Conservation (phyloP, 768 basidiomycete genomes). For the Leccinum obscurum region DNA sequence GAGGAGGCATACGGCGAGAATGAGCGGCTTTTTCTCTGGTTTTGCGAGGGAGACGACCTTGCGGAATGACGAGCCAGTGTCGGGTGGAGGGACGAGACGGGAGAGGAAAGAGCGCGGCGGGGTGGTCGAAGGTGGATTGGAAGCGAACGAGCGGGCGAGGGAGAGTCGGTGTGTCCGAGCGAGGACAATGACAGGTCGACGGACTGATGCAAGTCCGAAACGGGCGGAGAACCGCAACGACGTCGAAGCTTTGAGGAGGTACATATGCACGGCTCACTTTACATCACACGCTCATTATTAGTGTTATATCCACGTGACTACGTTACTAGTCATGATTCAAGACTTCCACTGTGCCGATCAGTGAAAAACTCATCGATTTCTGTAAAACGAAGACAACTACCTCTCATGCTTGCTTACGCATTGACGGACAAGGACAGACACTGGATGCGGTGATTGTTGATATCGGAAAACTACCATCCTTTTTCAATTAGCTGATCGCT, state of each 20-base stretch:
- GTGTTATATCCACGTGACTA: too few relatives aligned
- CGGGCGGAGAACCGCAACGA: background rate
- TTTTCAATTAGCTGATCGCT: too few relatives aligned
- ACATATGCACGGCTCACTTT: background rate
- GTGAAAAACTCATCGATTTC: too few relatives aligned
- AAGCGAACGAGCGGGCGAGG: conserved; percentile 13
- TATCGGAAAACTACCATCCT: too few relatives aligned
- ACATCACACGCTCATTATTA: background rate
- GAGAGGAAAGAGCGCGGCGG: conserved; percentile 20
- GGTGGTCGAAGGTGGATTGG: conserved; percentile 2
- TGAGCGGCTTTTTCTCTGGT: conserved; percentile 77
- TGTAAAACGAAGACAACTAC: too few relatives aligned
- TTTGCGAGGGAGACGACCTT: conserved; percentile 78
- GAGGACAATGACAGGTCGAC: background rate
- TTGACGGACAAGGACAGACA: too few relatives aligned
- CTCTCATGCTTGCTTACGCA: too few relatives aligned
- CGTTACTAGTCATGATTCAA: too few relatives aligned
- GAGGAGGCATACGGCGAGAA: conserved; percentile 75
- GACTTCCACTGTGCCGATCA: too few relatives aligned
- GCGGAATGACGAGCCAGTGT: conserved; percentile 61
- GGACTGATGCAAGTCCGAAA: background rate
- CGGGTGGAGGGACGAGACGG: conserved; percentile 33
- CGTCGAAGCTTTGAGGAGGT: background rate
- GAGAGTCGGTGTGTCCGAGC: background rate
- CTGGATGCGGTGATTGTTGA: too few relatives aligned